These are phyloP conservation scores for Daldinia sp. DNA, from an alignment of 2,329 filamentous ascomycete species.

Conservation along the genomic window DNA sequence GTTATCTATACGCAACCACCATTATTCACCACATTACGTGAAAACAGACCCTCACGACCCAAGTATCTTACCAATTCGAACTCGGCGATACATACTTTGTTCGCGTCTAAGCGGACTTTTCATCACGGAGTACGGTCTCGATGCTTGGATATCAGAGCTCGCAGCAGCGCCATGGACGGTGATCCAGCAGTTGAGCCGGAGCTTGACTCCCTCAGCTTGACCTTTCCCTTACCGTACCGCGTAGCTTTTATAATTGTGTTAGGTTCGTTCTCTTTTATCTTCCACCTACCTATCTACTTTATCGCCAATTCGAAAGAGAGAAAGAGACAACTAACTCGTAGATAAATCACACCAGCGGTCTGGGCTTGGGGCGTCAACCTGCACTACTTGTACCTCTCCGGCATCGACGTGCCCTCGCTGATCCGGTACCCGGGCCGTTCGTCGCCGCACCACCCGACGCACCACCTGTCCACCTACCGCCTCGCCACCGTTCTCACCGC, in stretches of 20 bases:
- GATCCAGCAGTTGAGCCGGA: constrained; percentile 76
- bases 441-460: constrained; percentile 76
- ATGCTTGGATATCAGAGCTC: constrained; percentile 35
- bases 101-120: constrained; percentile 1
- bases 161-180: constrained; percentile 71
- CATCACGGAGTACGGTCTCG: constrained; percentile 25
- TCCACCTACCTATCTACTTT: not conserved
- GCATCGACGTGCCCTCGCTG: constrained; percentile 88
- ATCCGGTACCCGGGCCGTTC: constrained; percentile 86
- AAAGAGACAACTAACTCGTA: constrained; percentile 23
- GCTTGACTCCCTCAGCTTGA: constrained; percentile 87
- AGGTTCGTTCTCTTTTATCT: constrained; percentile 64
- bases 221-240: constrained; percentile 89
- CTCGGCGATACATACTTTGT: not conserved
- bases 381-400: constrained; percentile 81
- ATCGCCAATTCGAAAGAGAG: constrained; percentile 1
- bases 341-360: constrained; percentile 69
- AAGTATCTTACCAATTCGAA: constrained; percentile 1
- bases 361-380: constrained; percentile 97
- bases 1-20: not conserved
- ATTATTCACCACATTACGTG: constrained; percentile 2
- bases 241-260: constrained; percentile 87
- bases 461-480: constrained; percentile 87
- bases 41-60: constrained; percentile 3
- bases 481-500: constrained; percentile 81